phyloP scores from a whole-genome alignment of 768 basidiomycete genomes.

The Kondoa subrosea region DNA sequence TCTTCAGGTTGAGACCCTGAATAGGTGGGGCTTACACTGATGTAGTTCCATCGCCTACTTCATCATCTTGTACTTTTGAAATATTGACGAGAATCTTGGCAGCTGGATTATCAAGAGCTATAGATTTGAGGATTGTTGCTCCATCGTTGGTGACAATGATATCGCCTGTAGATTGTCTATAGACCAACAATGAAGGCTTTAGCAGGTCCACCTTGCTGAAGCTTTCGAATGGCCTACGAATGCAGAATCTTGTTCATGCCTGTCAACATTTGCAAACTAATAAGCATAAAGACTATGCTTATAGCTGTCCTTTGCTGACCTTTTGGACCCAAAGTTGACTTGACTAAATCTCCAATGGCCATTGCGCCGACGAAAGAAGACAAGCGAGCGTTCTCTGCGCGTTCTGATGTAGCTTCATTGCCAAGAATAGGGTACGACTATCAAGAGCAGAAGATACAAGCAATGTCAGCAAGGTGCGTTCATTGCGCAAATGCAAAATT shows the following conservation, averaged over 20 bases:
- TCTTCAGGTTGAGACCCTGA: not conserved
- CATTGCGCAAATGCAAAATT: too few relatives aligned
- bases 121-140: constrained; percentile 92
- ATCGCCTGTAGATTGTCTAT: constrained; percentile 43
- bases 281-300: too few relatives aligned
- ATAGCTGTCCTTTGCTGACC: constrained; percentile 31
- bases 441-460: too few relatives aligned
- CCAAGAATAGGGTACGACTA: not conserved
- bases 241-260: constrained; percentile 99
- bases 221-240: constrained; percentile 34
- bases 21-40: constrained; percentile 21
- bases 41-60: constrained; percentile 68
- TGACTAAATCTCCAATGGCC: constrained; percentile 93
- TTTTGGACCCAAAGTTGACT: constrained; percentile 94
- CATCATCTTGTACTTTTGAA: constrained; percentile 99
- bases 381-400: constrained; percentile 54
- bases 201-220: not conserved
- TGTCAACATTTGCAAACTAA: too few relatives aligned
- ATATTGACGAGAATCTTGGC: constrained; percentile 99
- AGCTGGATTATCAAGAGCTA: constrained; percentile 93
- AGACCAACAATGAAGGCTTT: not conserved
- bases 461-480: too few relatives aligned
- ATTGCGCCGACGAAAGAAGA: constrained; percentile 95
- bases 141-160: constrained; percentile 98
- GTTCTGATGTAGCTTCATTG: not conserved